These are phyloP conservation scores for Auriculariales sp. DNA, from an alignment of 768 basidiomycete species.

Conservation along the genomic window DNA sequence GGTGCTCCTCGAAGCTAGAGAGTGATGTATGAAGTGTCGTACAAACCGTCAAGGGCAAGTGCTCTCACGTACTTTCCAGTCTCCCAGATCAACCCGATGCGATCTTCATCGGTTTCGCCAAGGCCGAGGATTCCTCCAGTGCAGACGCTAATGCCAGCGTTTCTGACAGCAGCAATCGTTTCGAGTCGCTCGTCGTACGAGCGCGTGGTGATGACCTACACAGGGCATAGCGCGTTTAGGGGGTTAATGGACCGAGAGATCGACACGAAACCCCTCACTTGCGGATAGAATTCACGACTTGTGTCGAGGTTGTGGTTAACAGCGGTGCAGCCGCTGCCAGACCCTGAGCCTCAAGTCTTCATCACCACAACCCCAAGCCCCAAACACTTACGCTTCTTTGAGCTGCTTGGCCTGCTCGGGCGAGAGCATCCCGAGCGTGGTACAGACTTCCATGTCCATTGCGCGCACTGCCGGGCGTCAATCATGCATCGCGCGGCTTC, in stretches of 20 bases:
- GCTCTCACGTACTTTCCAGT: slow-evolving; percentile 60
- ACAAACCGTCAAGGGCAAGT: too few species aligned
- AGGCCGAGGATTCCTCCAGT: slow-evolving; percentile 93
- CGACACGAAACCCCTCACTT: slow-evolving; percentile 30
- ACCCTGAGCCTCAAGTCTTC: not conserved
- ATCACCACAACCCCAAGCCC: not conserved
- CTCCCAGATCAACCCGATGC: slow-evolving; percentile 89
- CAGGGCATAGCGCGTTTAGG: slow-evolving; percentile 2
- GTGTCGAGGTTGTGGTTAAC: slow-evolving; percentile 99
- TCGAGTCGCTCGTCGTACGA: slow-evolving; percentile 86
- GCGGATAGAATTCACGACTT: slow-evolving; percentile 89
- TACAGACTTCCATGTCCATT: slow-evolving; percentile 99
- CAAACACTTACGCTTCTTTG: slow-evolving; percentile 68
- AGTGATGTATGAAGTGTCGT: not conserved
- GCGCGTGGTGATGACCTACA: slow-evolving; percentile 85
- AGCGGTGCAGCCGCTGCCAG: slow-evolving; percentile 70
- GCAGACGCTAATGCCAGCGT: slow-evolving; percentile 94
- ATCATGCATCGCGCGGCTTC: not conserved
- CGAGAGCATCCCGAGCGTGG: slow-evolving; percentile 91
- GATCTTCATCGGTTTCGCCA: slow-evolving; percentile 79
- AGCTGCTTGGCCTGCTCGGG: slow-evolving; percentile 84
- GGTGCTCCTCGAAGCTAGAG: slow-evolving; percentile 79
- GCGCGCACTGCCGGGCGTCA: slow-evolving; percentile 38
- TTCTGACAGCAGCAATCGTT: slow-evolving; percentile 80
- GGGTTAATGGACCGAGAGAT: slow-evolving; percentile 1